Evolutionary conservation across 768 basidiomycete genomes (phyloP), one percentile per base, ranked within the genome.

Genomic region (Termitomyces sp.): DNA sequence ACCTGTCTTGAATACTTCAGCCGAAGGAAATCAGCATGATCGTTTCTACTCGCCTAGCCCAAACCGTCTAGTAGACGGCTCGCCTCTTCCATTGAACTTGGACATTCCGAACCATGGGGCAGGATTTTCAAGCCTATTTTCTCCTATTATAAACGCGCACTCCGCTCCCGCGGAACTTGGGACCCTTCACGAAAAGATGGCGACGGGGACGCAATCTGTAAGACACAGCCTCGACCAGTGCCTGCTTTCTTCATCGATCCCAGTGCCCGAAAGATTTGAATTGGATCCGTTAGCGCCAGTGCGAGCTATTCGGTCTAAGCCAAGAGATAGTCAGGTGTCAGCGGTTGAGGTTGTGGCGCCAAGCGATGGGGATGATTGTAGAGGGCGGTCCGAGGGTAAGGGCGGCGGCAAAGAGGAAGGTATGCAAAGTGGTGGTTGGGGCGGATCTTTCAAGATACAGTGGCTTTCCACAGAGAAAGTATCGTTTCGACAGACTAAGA

Each of bases 401-500:
- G 40, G 40, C 18, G 71, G n/a, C 62, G 50, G 13, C 2, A 23
- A 1, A 13, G 18, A 30, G 8, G 23, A 28, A 7, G 52, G 20
- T 14, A 66, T 62, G 8, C 62, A 60, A 3, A 90, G 89, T 89
- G 91, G 90, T 10, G 82, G 86, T 46, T 91, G 91, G 92, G 92
- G 91, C 13, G 82, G 86, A 54, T 79, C 88, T 4, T 97, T 98
- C 79, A 79, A 80, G 60, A 75, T 97, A 28, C 81, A 93, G 64
- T 97, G 95, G 95, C 63, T 95, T 49, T 82, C 80, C 63, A 89
- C 85, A 0, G 75, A 82, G 13, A 78, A 80, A 2, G 69, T 98
- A 3, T 85, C 92, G 0, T 98, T 98, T 71, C 73, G 77, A 61
- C 82, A 83, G 48, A 89, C 89, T 36, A 81, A 86, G 30, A 89